Base-by-base conservation (phyloP, 306 rosid species). In the Boehmeria nivea region DNA sequence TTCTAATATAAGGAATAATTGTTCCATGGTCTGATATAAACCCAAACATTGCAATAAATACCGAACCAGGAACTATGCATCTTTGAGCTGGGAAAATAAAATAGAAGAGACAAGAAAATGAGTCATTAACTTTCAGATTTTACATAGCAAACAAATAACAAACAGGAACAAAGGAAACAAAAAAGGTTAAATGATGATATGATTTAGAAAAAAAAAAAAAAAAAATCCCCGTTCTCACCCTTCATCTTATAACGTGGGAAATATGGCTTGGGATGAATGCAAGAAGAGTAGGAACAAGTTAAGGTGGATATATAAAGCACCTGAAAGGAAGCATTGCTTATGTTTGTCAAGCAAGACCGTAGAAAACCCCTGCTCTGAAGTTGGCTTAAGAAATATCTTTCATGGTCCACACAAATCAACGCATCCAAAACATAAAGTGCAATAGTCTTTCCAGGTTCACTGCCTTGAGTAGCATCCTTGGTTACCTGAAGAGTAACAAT, bases 351-450 rank as follows among this genome's bases (percentile, higher is more conserved):
- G 84, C 96, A 91, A 51, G 96, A 82, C 58, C 95, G 79, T 55
- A 87, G 65, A 71, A 91, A 87, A 18, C 93, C 95, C 78, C 96
- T 84, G 81, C 94, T 87, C 61, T 91, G 98, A 48, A 87, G 95
- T 64, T 84, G 96, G 72, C 72, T 64, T 64, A 91, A 68, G 82
- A 91, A 91, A 80, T 72, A 87, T 70, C 72, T 74, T 27, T 87
- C 95, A 71, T 84, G 95, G 74, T 91, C 98, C 28, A 87, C 74
- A 69, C 86, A 84, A 65, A 91, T 76, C 77, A 91, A 71, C 36
- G 93, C 91, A 72, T 91, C 98, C 64, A 91, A 65, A 60, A 87
- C 86, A 70, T 87, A 91, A 22, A 84, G 85, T 28, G 98, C 46
- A 52, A 84, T 78, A 3, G 94, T 87, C 74, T 87, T 91, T 71